Evolutionary conservation across 345 rosid species (phyloP), one percentile per base, ranked within the genome.

Genomic region (Camelina laxa): DNA sequence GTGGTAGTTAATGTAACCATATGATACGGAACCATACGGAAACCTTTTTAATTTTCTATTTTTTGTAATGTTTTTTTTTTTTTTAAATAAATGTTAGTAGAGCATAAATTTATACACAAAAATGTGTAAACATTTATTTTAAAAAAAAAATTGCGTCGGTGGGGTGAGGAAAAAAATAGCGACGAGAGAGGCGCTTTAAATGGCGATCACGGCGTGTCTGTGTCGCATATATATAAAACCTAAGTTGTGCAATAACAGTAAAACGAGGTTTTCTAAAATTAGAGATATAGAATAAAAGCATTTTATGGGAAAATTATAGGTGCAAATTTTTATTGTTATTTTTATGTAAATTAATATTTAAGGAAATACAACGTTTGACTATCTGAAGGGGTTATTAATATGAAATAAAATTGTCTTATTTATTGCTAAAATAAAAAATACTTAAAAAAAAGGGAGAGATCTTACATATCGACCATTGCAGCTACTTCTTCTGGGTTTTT

Each of bases 401-500:
- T 56, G 65, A 27, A 27, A 27, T 27, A 27, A 27, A 27, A 27
- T 0, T 27, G 30, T 27, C 30, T 27, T 27, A 27, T 27, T 22
- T 1, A 27, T 4, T 27, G 30, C 30, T n/a, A n/a, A n/a, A n/a
- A n/a, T n/a, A n/a, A n/a, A n/a, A n/a, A n/a, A n/a, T n/a, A n/a
- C n/a, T n/a, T n/a, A n/a, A n/a, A n/a, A n/a, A n/a, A n/a, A 39
- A 36, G 2, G 19, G n/a, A n/a, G n/a, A 60, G 50, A 75, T 78
- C 93, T 87, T 70, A 93, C 98, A 76, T 84, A 54, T 86, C 86
- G 61, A 93, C 97, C 85, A 84, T 74, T 4, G 92, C 80, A 67
- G 87, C 93, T 19, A 91, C 69, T 60, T 80, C 87, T 51, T 87
- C 96, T 41, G 96, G 97, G 82, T 89, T 75, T 21, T 88, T 85